Evolutionary conservation across 2,329 filamentous ascomycete species (phyloP).

Genomic region (Shiraia sp.): DNA sequence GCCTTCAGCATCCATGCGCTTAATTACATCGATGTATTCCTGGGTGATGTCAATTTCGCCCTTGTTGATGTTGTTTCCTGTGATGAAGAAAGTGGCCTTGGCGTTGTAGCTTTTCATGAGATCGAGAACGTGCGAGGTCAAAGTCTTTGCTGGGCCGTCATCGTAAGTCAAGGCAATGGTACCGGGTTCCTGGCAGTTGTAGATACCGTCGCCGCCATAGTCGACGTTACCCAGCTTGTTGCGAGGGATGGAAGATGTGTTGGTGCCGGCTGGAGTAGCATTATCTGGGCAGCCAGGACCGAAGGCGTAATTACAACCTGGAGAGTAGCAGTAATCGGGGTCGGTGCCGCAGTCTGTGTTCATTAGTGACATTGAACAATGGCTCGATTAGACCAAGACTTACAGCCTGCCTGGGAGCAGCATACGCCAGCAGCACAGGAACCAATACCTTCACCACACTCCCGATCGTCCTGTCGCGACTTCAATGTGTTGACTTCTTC

Average conservation of each 20-base stretch:
- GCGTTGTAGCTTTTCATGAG: conserved; percentile 62
- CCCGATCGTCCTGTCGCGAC: conserved; percentile 35
- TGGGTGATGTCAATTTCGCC: conserved; percentile 58
- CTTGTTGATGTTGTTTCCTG: conserved; percentile 61
- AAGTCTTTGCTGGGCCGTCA: conserved; percentile 64
- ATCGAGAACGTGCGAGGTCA: conserved; percentile 65
- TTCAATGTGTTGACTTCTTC: conserved; percentile 22
- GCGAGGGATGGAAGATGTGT: conserved; percentile 59
- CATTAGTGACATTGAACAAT: too few species aligned
- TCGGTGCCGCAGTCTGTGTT: conserved; percentile 56
- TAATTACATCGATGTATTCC: conserved; percentile 55
- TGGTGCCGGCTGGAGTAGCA: conserved; percentile 56
- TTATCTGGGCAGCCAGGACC: conserved; percentile 67
- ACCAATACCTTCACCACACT: conserved; percentile 38
- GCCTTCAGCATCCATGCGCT: conserved; percentile 58
- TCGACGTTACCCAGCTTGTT: conserved; percentile 57
- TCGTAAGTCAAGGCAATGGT: conserved; percentile 70
- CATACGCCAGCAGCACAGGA: conserved; percentile 40
- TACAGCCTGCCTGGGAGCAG: conserved; percentile 41
- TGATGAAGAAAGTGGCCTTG: conserved; percentile 71
- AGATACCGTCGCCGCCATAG: conserved; percentile 63
- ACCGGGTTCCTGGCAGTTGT: conserved; percentile 56
- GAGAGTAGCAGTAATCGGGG: conserved; percentile 61
- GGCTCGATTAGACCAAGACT: not conserved
- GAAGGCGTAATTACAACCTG: conserved; percentile 64